Base-by-base conservation (phyloP, 2,329 filamentous ascomycete genomes). In the Fusarium sp. region DNA sequence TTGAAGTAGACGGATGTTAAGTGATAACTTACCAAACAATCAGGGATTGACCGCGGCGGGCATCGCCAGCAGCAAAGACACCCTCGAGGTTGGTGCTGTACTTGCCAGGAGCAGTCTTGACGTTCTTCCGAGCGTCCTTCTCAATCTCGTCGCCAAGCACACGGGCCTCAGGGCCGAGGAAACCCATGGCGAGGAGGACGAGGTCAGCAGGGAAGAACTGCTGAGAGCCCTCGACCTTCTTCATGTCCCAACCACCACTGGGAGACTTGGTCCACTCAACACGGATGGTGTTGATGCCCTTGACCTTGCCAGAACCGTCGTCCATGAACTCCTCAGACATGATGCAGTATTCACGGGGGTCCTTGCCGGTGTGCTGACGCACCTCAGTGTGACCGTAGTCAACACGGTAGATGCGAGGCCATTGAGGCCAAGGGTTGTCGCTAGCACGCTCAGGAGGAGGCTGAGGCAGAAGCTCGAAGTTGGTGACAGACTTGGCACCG, bases 371-470 rank as follows among this genome's bases (percentile, higher is more conserved):
- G 85, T 98, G 95, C 73, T 95, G 94, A 81, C 95, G 94, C 76
- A 98, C 95, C 82, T 98, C 95, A 17, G 91, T 92, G 85, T 98
- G 95, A 58, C 95, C 95, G 77, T 98, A 98, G 82, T 98, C 95
- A n/a, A 98, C 93, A 74, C 95, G 94, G 87, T 97, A 98, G 79
- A 98, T 95, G 76, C 95, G 93, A 60, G 95, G 95, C 95, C 95
- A 98, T 83, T 98, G 95, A 11, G 95, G 95, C 95, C 95, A 98
- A 67, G 95, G 95, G 86, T 98, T 98, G 82, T 98, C 95, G 68
- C 90, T 88, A 69, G 93, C 94, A 82, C 95, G 94, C 86, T 97
- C 91, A 63, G 92, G 89, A 9, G 95, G 94, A 73, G 95, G 95
- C 82, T 98, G 94, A 31, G 95, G 95, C 68, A 98, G 87, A 59